Base-by-base conservation (phyloP, 306 rosid genomes). In the Hippophae tibetana region DNA sequence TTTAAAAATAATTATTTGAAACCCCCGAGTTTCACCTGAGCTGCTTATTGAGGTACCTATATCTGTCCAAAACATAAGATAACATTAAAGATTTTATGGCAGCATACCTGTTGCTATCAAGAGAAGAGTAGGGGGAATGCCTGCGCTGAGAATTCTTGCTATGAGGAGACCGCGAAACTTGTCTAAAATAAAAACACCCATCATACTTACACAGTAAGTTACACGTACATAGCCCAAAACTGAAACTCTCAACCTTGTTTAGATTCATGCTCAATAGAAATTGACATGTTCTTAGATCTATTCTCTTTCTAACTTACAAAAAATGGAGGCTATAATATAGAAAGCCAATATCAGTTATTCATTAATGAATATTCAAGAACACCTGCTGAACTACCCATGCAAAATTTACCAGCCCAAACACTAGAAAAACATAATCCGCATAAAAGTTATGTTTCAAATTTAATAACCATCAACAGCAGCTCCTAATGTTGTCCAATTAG, bases 61-160 rank as follows among this genome's bases (percentile, higher is more conserved):
- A 59, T 81, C 88, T 81, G 82, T 62, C 81, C 76, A 80, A 82
- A 85, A 79, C 79, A 79, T 67, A 79, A 61, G 72, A 73, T 72
- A 60, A 81, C 66, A 75, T 74, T 70, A 85, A 76, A 66, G 74
- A 72, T 71, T 66, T 74, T 31, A 67, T 67, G 72, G 79, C 67
- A 69, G 75, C 90, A 86, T 82, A 88, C 97, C 99, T 88, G 78
- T 82, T 77, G 50, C 67, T 54, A 71, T 88, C 97, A 82, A 84
- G 86, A 89, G 97, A 88, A 86, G 88, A 75, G 77, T 86, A 86
- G 84, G 95, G 94, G 79, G 99, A 93, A 88, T 86, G 99, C 89
- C 95, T 84, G 94, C 86, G 90, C 80, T 89, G 99, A 73, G 95
- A 84, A 86, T 83, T 97, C 99, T 93, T 93, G 99, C 95, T 89